Evolutionary conservation across 202 grass and related monocot genomes (phyloP), one percentile per base, ranked within the genome.

Genomic region (Hordeum pubiflorum): DNA sequence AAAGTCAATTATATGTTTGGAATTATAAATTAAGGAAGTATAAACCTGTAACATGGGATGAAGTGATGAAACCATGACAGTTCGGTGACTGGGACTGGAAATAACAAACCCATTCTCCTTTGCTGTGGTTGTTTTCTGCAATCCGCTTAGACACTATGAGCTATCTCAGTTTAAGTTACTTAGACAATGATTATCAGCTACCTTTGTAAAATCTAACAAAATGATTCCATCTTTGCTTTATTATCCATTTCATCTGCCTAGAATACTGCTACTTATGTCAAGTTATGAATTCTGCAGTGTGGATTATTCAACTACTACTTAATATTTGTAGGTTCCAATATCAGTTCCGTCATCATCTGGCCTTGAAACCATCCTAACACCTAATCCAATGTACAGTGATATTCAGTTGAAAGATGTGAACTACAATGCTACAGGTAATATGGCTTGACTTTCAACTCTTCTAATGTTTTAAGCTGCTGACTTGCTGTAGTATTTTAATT

Each of bases 361-460:
- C 29, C 56, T 92, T 63, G 88, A 91, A 78, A 73, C 84, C 39
- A 87, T 98, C 63, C 88, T 94, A 23, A 83, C 85, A 10, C 78
- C 89, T 74, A 85, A 86, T 46, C 69, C 88, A 80, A 78, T 88
- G 24, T 78, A 83, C 79, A 76, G 29, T 46, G 85, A 85, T 81
- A 64, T 91, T 62, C 88, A 90, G 61, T 74, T 88, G 52, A 95
- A 91, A 84, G 77, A 87, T 29, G 81, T 82, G 54, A 91, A 85
- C 83, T 72, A 86, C 64, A 83, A 69, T 72, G 56, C 69, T 82
- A 46, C 87, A 95, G 90, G 92, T 98, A 88, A 78, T 36, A 74
- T 71, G 14, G 14, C 24, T 83, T 79, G 15, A 55, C 23, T 75
- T 81, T 33, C 41, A 71, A 54, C 39, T 58, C 15, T 75, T 83